Percentiles rank a stretch among this genome's conserved stretches.
Evolutionary conservation across 1,284 basidiomycete species (phyloP).

Genomic region (Abortiporus biennis): DNA sequence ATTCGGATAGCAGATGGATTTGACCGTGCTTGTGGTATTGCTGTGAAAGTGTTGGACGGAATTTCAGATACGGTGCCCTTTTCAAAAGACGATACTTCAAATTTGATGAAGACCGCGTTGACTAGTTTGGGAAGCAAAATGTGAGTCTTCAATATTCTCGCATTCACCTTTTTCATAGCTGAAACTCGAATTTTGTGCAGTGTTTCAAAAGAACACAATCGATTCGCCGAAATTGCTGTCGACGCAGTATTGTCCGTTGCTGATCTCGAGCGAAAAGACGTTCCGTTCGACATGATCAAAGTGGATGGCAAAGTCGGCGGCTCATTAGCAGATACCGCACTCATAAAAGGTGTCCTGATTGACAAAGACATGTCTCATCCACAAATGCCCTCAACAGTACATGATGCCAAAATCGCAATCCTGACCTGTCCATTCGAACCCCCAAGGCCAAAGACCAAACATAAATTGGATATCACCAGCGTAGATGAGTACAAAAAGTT

Average conservation of each 20-base stretch:
- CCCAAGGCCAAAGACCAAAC: conserved; percentile 98
- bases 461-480: conserved; percentile 95
- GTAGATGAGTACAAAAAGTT: conserved; percentile 99
- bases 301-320: conserved; percentile 99
- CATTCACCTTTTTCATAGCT: conserved; percentile 3
- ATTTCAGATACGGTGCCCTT: conserved; percentile 93
- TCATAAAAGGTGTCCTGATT: conserved; percentile 94
- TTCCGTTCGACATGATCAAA: conserved; percentile 98
- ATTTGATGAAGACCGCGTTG: conserved; percentile 92
- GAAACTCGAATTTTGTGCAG: conserved; percentile 34
- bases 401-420: conserved; percentile 91
- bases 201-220: conserved; percentile 92
- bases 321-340: conserved; percentile 87
- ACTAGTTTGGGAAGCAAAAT: conserved; percentile 98
- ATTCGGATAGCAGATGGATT: conserved; percentile 99
- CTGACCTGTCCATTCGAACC: conserved; percentile 99
- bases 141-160: conserved; percentile 40
- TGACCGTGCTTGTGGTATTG: conserved; percentile 88
- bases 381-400: conserved; percentile 90
- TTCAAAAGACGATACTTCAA: conserved; percentile 76
- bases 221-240: conserved; percentile 97
- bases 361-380: conserved; percentile 99
- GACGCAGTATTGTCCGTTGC: conserved; percentile 95
- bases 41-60: conserved; percentile 84
- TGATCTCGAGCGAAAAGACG: conserved; percentile 91